Base-by-base conservation (phyloP, 495 filamentous ascomycete genomes). In the Eremomyces bilateralis region DNA sequence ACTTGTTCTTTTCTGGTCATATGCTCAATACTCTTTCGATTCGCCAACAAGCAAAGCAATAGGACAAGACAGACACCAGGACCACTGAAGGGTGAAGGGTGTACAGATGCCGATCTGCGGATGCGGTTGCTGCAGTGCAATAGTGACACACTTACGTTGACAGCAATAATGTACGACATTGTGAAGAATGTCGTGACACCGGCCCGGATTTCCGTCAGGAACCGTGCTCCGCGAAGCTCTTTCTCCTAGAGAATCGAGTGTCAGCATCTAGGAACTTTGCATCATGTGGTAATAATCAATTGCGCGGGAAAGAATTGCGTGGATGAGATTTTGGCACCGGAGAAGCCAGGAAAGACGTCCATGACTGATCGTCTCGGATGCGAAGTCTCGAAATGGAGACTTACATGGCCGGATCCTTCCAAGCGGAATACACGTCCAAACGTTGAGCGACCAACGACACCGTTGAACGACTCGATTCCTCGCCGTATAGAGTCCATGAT, bases 171-270 rank as follows among this genome's bases (percentile, higher is more conserved):
- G 39, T 80, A 85, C 42, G 79, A 76, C 78, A 85, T 85, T 38
- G 79, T 77, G 57, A 83, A 83, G 61, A 85, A 85, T 37, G 79
- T 79, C 16, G 77, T 77, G 2, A 83, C 48, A 31, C 79, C 79
- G 40, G 76, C 79, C 33, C 79, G 71, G 30, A 82, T 50, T 56
- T 85, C 79, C n/a, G 76, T 83, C 39, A 77, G 67, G 60, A 85
- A 85, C 41, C 61, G 61, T 11, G 73, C 69, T 2, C 71, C 71
- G 46, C 75, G 78, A 22, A 78, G 65, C 47, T 76, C 74, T 45
- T 56, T 61, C 32, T 58, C 65, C 59, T 69, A 10, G 6, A 37
- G 31, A 15, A 25, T 5, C 6, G 31, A 17, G 22, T 28, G 13
- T 34, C 39, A 28, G 37, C 18, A 37, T 28, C 8, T 8, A 28